Evolutionary conservation across 2,329 filamentous ascomycete genomes (phyloP).

Genomic region (Talaromyces marneffei): DNA sequence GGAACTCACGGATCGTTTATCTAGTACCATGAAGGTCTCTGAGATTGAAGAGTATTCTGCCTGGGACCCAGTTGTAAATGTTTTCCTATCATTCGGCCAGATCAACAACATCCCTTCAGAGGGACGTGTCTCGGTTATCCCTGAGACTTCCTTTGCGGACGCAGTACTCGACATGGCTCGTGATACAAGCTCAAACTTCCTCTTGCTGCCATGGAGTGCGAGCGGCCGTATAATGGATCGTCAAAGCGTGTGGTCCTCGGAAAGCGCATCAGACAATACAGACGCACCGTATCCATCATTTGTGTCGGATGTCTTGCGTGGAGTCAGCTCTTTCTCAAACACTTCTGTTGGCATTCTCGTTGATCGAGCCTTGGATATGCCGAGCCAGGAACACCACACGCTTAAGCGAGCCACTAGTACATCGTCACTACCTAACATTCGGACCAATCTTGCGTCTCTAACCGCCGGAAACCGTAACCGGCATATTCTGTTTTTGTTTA

Average conservation of each 20-base stretch:
- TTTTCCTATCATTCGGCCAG: conserved; percentile 81
- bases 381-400: conserved; percentile 22
- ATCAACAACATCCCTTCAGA: conserved; percentile 78
- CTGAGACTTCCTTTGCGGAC: conserved; percentile 71
- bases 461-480: conserved; percentile 52
- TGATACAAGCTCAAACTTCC: conserved; percentile 64
- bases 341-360: conserved; percentile 69
- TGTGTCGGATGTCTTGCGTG: conserved; percentile 60
- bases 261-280: conserved; percentile 53
- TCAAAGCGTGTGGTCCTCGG: conserved; percentile 43
- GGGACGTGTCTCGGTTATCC: conserved; percentile 73
- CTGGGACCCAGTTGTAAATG: conserved; percentile 81
- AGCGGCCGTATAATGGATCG: conserved; percentile 69
- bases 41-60: conserved; percentile 68
- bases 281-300: conserved; percentile 65
- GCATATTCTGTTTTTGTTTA: conserved; percentile 80
- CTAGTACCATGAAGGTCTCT: conserved; percentile 89
- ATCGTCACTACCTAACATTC: conserved; percentile 53
- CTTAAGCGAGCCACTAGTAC: conserved; percentile 49
- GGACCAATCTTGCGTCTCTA: conserved; percentile 50
- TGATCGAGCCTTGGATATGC: conserved; percentile 59
- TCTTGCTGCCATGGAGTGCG: conserved; percentile 87
- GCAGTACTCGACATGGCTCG: conserved; percentile 65
- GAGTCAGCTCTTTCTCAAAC: conserved; percentile 45
- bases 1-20: conserved; percentile 85